Conservation (phyloP, 805 yeast genomes). For the Alloascoidea africana region DNA sequence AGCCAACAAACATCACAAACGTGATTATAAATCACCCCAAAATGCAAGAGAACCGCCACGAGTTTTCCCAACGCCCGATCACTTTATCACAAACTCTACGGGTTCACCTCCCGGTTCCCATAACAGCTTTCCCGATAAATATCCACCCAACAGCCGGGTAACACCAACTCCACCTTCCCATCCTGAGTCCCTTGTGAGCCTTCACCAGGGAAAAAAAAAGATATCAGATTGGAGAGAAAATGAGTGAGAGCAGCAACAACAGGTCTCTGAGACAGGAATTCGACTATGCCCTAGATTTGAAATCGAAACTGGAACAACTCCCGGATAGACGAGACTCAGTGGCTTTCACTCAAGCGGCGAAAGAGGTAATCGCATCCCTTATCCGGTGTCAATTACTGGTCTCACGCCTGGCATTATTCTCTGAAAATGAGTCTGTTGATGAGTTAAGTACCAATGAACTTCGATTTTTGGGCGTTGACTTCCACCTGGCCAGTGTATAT, state of each 20-base stretch:
- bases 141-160: too few relatives aligned
- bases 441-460: constrained; percentile 55
- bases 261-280: constrained; percentile 3
- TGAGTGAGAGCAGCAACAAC: not conserved
- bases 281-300: constrained; percentile 7
- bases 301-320: constrained; percentile 10
- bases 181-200: too few relatives aligned
- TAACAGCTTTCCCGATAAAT: too few relatives aligned
- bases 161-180: too few relatives aligned
- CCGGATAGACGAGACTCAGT: constrained; percentile 25
- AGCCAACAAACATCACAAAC: too few relatives aligned
- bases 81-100: too few relatives aligned
- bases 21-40: too few relatives aligned
- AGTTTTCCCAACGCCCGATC: too few relatives aligned
- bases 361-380: constrained; percentile 23
- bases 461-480: constrained; percentile 44
- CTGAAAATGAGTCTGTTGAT: constrained; percentile 53
- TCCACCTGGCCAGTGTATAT: constrained; percentile 31
- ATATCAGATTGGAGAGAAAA: too few relatives aligned
- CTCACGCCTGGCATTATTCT: constrained; percentile 41
- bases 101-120: too few relatives aligned
- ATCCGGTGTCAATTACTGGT: constrained; percentile 28
- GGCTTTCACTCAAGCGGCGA: constrained; percentile 25
- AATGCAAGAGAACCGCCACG: too few relatives aligned
- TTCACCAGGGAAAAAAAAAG: constrained; percentile 25